Percentiles rank a stretch among this genome's conserved stretches.
These are phyloP conservation scores for Colletotrichum limetticola DNA, from an alignment of 2,329 filamentous ascomycete species.

Conservation along the genomic window DNA sequence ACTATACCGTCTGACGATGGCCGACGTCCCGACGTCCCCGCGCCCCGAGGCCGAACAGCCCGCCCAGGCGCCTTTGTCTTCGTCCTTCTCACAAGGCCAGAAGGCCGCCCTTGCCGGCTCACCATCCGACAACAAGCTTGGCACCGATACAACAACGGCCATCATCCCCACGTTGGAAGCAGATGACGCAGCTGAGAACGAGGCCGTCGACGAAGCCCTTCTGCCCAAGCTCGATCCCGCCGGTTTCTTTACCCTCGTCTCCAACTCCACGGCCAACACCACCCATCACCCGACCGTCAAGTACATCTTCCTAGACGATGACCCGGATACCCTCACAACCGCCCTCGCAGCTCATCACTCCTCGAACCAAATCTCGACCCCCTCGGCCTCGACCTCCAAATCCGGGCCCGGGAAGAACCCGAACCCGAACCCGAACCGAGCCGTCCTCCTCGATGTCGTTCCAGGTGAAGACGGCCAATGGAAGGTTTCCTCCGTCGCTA, in stretches of 20 bases:
- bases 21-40: slow-evolving; percentile 23
- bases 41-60: slow-evolving; percentile 18
- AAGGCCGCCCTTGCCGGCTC: not conserved
- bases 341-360: slow-evolving; percentile 59
- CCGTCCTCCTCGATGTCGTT: slow-evolving; percentile 67
- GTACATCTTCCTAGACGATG: slow-evolving; percentile 95
- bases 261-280: slow-evolving; percentile 77
- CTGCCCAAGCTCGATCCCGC: slow-evolving; percentile 31
- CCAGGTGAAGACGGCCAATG: slow-evolving; percentile 54
- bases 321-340: slow-evolving; percentile 78
- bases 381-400: slow-evolving; percentile 41
- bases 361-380: slow-evolving; percentile 34
- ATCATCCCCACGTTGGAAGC: not conserved
- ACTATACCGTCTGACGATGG: slow-evolving; percentile 28
- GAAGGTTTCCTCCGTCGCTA: slow-evolving; percentile 75
- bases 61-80: not conserved
- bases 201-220: not conserved
- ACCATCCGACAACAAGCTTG: not conserved
- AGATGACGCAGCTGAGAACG: not conserved
- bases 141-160: not conserved
- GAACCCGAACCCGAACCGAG: slow-evolving; percentile 48
- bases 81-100: slow-evolving; percentile 22
- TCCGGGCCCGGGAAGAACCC: slow-evolving; percentile 35
- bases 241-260: slow-evolving; percentile 81
- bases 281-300: slow-evolving; percentile 88